These are phyloP conservation scores for Hsuehochloa calcarea DNA, from an alignment of 176 grass and related monocot genomes.

Conservation along the genomic window DNA sequence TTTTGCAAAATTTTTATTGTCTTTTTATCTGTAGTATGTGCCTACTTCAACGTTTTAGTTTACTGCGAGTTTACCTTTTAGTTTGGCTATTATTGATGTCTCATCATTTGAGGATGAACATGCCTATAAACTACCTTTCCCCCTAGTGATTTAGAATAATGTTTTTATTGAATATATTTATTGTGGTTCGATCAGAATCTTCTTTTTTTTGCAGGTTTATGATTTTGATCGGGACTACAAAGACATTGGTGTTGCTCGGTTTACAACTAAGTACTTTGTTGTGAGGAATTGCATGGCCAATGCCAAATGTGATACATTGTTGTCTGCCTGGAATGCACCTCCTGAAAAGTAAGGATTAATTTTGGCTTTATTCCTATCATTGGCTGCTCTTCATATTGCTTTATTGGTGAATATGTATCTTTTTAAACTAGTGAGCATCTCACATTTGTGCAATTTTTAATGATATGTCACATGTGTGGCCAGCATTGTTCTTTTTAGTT, in stretches of 20 bases:
- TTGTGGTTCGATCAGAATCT: constrained; percentile 14
- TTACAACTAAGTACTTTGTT: constrained; percentile 94
- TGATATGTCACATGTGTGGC: neutral
- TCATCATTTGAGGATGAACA: neutral
- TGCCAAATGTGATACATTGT: constrained; percentile 88
- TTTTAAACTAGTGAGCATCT: neutral
- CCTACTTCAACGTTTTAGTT: constrained; percentile 13
- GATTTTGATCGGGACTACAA: constrained; percentile 99
- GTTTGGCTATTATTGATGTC: constrained; percentile 23
- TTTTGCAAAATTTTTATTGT: constrained; percentile 12
- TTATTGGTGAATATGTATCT: neutral
- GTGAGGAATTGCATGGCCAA: constrained; percentile 89
- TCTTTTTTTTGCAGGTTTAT: constrained; percentile 58
- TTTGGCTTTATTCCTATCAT: neutral
- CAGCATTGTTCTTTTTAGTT: neutral
- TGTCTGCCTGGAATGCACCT: constrained; percentile 97
- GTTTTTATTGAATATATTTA: constrained; percentile 5
- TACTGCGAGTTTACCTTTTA: neutral
- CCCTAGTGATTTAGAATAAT: neutral
- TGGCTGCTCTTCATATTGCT: neutral
- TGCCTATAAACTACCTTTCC: neutral
- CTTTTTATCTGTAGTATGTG: constrained; percentile 15
- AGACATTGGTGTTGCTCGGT: constrained; percentile 85
- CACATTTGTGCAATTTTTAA: neutral
- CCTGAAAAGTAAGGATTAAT: constrained; percentile 76